A percentile compares a stretch with the other conserved stretches of the same genome.
Evolutionary conservation across 345 rosid genomes (phyloP).

Genomic region (Eucalyptus sp.): DNA sequence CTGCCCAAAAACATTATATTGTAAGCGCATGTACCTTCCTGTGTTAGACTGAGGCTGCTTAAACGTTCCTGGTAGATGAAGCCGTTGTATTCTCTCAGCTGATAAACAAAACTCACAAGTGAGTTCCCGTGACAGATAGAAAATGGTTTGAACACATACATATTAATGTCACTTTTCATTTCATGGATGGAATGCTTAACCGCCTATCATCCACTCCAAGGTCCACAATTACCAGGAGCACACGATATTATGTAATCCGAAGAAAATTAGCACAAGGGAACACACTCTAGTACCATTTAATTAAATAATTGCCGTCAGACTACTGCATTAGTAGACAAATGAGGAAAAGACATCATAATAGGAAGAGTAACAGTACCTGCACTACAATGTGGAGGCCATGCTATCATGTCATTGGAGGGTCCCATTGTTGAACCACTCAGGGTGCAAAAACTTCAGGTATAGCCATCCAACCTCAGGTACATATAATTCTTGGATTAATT

Average conservation of each 20-base stretch:
- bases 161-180: not conserved
- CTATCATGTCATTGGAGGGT: conserved; percentile 41
- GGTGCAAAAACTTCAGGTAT: conserved; percentile 36
- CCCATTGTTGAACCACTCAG: conserved; percentile 48
- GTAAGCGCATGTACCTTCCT: not conserved
- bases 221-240: not conserved
- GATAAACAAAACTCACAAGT: not conserved
- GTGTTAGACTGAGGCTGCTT: not conserved
- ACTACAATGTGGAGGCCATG: conserved; percentile 47
- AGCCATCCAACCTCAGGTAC: conserved; percentile 17
- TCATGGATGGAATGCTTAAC: not conserved
- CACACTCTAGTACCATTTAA: not conserved
- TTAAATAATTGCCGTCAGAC: not conserved
- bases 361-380: conserved; percentile 30
- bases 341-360: not conserved
- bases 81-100: not conserved
- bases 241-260: not conserved
- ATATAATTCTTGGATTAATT: not conserved
- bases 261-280: not conserved
- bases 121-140: not conserved
- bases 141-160: not conserved
- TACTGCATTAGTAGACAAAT: not conserved
- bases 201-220: not conserved
- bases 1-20: not conserved
- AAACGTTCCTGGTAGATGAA: not conserved